Conservation (phyloP, 345 rosid genomes). For the Cardamine resedifolia region DNA sequence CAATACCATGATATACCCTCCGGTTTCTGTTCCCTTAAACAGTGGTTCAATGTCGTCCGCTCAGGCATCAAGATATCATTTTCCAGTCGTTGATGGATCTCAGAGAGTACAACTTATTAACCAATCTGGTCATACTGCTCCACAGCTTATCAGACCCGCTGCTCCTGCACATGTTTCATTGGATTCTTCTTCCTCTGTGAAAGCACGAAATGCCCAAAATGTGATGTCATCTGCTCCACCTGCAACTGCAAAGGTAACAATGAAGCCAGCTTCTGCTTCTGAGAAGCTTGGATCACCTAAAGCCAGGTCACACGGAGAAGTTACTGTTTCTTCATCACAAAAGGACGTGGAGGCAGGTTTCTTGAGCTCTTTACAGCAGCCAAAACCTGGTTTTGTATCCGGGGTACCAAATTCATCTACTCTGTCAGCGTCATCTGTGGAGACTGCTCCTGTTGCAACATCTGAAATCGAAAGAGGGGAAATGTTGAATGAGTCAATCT, state of each 20-base stretch:
- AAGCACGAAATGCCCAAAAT: slow-evolving; percentile 44
- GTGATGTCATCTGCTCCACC: slow-evolving; percentile 40
- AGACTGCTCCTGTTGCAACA: slow-evolving; percentile 32
- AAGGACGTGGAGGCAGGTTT: slow-evolving; percentile 41
- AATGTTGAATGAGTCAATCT: slow-evolving; percentile 49
- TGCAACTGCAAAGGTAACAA: slow-evolving; percentile 49
- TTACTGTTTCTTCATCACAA: slow-evolving; percentile 33
- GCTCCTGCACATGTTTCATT: slow-evolving; percentile 36
- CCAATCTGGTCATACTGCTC: slow-evolving; percentile 44
- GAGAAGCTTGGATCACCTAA: slow-evolving; percentile 50
- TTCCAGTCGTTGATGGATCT: slow-evolving; percentile 52
- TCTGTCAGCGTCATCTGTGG: slow-evolving; percentile 35
- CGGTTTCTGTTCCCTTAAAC: slow-evolving; percentile 56
- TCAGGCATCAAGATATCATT: slow-evolving; percentile 64
- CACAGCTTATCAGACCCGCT: slow-evolving; percentile 47
- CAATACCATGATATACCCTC: slow-evolving; percentile 46
- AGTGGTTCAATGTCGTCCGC: slow-evolving; percentile 57
- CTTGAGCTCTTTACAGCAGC: slow-evolving; percentile 41
- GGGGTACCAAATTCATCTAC: slow-evolving; percentile 31
- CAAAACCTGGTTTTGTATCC: slow-evolving; percentile 42
- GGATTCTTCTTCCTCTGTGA: slow-evolving; percentile 45
- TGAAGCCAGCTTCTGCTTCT: slow-evolving; percentile 50
- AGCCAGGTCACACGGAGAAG: slow-evolving; percentile 43
- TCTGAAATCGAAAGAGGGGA: slow-evolving; percentile 45
- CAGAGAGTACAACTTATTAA: slow-evolving; percentile 57